Percentiles rank a stretch among this genome's conserved stretches.
Evolutionary conservation across 2,329 filamentous ascomycete genomes (phyloP).

Genomic region (Lojkania enalia): DNA sequence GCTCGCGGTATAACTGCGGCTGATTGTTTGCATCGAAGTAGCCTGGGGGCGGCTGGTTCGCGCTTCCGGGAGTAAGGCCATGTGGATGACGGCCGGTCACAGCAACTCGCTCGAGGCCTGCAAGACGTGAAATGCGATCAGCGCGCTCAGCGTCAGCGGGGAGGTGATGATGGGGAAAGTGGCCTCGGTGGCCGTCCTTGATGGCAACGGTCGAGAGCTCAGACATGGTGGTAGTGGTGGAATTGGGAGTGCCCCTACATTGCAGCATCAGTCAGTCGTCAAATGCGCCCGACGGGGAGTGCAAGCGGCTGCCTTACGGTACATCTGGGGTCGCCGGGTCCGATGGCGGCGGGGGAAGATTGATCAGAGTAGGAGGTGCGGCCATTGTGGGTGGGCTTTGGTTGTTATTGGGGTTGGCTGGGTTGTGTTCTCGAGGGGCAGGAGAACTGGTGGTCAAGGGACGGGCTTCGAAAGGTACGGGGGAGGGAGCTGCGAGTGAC

Average conservation of each 20-base stretch:
- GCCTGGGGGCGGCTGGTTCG: slow-evolving; percentile 49
- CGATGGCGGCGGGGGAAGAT: slow-evolving; percentile 79
- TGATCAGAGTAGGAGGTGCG: slow-evolving; percentile 71
- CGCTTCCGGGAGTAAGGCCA: slow-evolving; percentile 52
- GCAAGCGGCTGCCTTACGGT: slow-evolving; percentile 64
- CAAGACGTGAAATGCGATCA: slow-evolving; percentile 91
- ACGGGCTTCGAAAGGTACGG: slow-evolving; percentile 1
- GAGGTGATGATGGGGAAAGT: slow-evolving; percentile 65
- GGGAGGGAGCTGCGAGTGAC: slow-evolving; percentile 1
- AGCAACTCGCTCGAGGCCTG: slow-evolving; percentile 85
- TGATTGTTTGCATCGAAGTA: slow-evolving; percentile 82
- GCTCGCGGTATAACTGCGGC: slow-evolving; percentile 67
- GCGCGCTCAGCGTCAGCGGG: slow-evolving; percentile 90
- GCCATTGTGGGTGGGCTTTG: slow-evolving; percentile 28
- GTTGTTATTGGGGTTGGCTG: slow-evolving; percentile 5
- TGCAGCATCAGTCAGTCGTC: slow-evolving; percentile 16
- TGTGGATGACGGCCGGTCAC: slow-evolving; percentile 64
- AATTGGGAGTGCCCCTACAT: slow-evolving; percentile 84
- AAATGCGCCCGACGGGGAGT: background rate
- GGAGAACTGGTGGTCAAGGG: slow-evolving; percentile 4
- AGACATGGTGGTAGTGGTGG: slow-evolving; percentile 87
- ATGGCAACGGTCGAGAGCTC: slow-evolving; percentile 91
- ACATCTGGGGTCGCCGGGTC: slow-evolving; percentile 85
- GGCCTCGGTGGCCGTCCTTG: slow-evolving; percentile 91
- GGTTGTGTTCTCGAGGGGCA: slow-evolving; percentile 6